Base-by-base conservation (phyloP, 23 red algal genomes). In the Gracilaria vermiculophylla region DNA sequence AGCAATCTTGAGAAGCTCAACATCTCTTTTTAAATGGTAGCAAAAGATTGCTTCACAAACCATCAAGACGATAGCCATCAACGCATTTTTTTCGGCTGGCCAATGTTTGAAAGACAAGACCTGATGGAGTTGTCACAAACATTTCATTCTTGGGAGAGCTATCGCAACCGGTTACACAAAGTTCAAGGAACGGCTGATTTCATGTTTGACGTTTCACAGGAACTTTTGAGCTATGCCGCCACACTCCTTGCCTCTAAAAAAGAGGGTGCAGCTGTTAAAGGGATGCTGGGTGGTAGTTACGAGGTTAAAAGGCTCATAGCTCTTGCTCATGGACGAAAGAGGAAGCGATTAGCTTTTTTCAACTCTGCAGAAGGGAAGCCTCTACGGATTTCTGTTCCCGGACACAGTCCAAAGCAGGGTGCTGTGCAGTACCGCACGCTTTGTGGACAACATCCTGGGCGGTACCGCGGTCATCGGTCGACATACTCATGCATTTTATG, bases 271-370 rank as follows among this genome's bases (percentile, higher is more conserved):
- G n/a, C n/a, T n/a, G n/a, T n/a, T n/a, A n/a, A n/a, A n/a, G 69
- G 69, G 42, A 35, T 74, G 69, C 15, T 48, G 42, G 42, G 8
- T 76, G n/a, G 29, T 45, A 31, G 21, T 15, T 43, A 8, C 35
- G 71, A 76, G 39, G 71, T 52, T 25, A 24, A 76, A 25, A 21
- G 71, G 16, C 37, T 86, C 5, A 76, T 86, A 7, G 35, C 62
- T 20, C 13, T 71, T 8, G 82, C 82, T 16, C 31, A 40, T 0
- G 29, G 48, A 17, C 61, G 48, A 17, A 86, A 86, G 33, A 24
- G 62, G 11, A 86, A 76, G 10, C 82, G 82, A 19, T 40, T 86
- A 29, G 23, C n/a, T 16, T 71, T 86, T 23, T 86, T 86, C 64
- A 86, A 86, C 37, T 36, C 25, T 0, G 43, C 13, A 40, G 48